Evolutionary conservation across 2,329 filamentous ascomycete species (phyloP).

Genomic region (Albifimbria verrucaria): DNA sequence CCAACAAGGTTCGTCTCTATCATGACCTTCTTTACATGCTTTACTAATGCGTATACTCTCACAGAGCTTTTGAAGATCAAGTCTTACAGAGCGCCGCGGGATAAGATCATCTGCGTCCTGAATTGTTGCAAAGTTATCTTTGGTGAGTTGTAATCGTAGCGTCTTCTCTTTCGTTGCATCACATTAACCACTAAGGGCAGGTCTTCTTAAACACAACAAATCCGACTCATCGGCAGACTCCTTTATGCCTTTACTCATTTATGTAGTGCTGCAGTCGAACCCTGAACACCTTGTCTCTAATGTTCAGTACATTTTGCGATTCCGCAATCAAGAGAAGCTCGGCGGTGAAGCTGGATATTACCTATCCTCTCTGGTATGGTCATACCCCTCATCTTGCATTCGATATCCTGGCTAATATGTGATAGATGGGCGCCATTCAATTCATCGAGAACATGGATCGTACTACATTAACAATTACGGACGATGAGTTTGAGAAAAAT

Average conservation of each 20-base stretch:
- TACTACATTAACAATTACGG: slow-evolving; percentile 86
- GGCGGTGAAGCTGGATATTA: slow-evolving; percentile 98
- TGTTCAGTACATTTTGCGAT: slow-evolving; percentile 95
- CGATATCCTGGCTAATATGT: neutral
- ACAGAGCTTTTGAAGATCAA: slow-evolving; percentile 92
- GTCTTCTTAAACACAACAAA: slow-evolving; percentile 86
- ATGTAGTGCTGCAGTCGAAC: slow-evolving; percentile 90
- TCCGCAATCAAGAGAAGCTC: slow-evolving; percentile 95
- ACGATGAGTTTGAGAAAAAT: slow-evolving; percentile 92
- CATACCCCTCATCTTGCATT: neutral
- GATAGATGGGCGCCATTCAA: slow-evolving; percentile 83
- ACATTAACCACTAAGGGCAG: slow-evolving; percentile 35
- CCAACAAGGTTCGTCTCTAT: slow-evolving; percentile 64
- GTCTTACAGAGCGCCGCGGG: slow-evolving; percentile 90
- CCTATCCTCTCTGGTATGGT: slow-evolving; percentile 78
- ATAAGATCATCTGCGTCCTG: slow-evolving; percentile 97
- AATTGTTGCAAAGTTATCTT: slow-evolving; percentile 99
- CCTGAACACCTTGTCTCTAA: slow-evolving; percentile 96
- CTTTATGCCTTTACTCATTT: slow-evolving; percentile 92
- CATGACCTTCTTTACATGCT: neutral
- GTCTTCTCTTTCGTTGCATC: neutral
- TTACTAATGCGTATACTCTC: slow-evolving; percentile 10
- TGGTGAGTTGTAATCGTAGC: slow-evolving; percentile 47
- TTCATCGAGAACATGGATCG: slow-evolving; percentile 97
- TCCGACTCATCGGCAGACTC: slow-evolving; percentile 94